Conservation (phyloP, 805 yeast genomes). For the Maudiozyma pseudohumilis region DNA sequence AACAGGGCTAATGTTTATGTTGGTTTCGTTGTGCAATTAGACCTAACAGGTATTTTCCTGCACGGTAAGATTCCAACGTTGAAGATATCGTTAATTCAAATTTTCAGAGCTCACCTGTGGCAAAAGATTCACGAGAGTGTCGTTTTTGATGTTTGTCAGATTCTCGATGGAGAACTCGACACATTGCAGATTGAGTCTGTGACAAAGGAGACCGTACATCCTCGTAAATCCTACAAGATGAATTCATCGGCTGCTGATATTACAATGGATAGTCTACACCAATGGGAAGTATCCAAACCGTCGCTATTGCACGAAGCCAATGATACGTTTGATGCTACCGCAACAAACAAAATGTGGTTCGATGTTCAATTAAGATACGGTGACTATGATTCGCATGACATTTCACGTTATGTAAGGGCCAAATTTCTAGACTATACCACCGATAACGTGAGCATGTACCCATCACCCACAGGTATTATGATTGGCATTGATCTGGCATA, state of each 20-base stretch:
- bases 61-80: slow-evolving; percentile 98
- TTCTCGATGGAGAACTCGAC: slow-evolving; percentile 78
- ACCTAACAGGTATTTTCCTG: slow-evolving; percentile 89
- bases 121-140: slow-evolving; percentile 95
- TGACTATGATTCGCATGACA: slow-evolving; percentile 95
- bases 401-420: slow-evolving; percentile 85
- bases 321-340: slow-evolving; percentile 50
- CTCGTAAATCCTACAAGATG: slow-evolving; percentile 95
- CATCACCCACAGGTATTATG: slow-evolving; percentile 87
- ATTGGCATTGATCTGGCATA: slow-evolving; percentile 89
- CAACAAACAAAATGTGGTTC: slow-evolving; percentile 74
- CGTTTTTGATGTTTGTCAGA: slow-evolving; percentile 88
- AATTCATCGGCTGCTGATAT: slow-evolving; percentile 92
- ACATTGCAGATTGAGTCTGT: slow-evolving; percentile 75
- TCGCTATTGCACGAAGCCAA: slow-evolving; percentile 64
- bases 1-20: slow-evolving; percentile 96
- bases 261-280: slow-evolving; percentile 58
- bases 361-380: slow-evolving; percentile 94
- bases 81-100: slow-evolving; percentile 89
- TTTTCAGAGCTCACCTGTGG: slow-evolving; percentile 97
- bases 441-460: slow-evolving; percentile 76
- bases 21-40: slow-evolving; percentile 92
- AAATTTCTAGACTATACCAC: slow-evolving; percentile 88
- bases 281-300: slow-evolving; percentile 79
- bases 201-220: slow-evolving; percentile 88